A percentile compares a stretch with the other conserved stretches of the same genome.
phyloP scores from a whole-genome alignment of 257 asterid genomes.

The Primulina tabacum region DNA sequence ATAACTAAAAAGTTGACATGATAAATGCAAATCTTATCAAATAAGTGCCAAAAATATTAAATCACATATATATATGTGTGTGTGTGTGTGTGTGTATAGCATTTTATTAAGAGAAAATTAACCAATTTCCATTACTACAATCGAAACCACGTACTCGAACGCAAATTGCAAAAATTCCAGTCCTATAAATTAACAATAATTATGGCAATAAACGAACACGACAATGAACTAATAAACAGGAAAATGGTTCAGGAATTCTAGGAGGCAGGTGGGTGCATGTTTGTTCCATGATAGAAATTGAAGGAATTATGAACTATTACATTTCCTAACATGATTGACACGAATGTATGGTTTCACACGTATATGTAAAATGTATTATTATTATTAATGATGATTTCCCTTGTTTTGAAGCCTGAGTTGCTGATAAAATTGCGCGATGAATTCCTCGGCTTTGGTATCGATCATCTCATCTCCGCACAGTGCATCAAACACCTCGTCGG shows the following conservation, averaged over 20 bases:
- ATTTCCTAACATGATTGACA: background rate
- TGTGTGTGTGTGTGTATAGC: no score
- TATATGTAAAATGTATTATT: background rate
- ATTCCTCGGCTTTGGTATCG: constrained; percentile 62
- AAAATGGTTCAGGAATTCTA: background rate
- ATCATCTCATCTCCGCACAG: constrained; percentile 56
- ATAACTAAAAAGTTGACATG: no score
- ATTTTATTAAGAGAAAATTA: no score
- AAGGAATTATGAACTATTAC: no score
- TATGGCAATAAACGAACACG: background rate
- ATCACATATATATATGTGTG: no score
- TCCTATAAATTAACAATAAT: background rate
- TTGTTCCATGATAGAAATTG: no score
- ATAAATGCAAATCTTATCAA: no score
- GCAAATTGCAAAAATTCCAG: background rate
- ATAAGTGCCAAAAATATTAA: no score
- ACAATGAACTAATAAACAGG: background rate
- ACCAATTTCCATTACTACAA: background rate
- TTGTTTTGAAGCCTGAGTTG: constrained; percentile 44
- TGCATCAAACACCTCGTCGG: constrained; percentile 61
- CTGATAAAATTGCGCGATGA: constrained; percentile 58
- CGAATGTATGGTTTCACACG: constrained; percentile 6
- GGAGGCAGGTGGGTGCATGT: background rate
- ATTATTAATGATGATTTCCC: background rate
- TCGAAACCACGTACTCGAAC: background rate